Evolutionary conservation across 352 stramenopile genomes (phyloP).

Genomic region (Phytophthora citrophthora): DNA sequence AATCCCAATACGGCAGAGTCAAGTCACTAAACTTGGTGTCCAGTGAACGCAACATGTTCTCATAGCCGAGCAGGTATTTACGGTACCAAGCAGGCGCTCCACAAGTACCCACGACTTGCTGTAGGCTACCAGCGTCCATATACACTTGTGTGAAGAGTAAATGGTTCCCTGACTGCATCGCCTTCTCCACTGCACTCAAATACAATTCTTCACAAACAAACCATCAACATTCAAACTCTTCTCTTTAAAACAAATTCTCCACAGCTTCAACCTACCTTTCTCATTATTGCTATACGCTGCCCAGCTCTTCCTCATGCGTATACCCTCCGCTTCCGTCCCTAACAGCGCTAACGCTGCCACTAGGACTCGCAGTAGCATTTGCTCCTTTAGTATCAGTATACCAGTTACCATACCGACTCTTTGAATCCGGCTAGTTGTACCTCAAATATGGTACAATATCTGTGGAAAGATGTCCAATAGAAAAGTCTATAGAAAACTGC

Average conservation of each 20-base stretch:
- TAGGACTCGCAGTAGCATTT: slow-evolving; percentile 13
- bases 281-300: slow-evolving; percentile 30
- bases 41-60: slow-evolving; percentile 72
- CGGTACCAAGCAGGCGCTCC: slow-evolving; percentile 69
- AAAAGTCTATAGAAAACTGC: slow-evolving; percentile 13
- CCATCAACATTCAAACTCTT: background rate
- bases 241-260: background rate
- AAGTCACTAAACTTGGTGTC: slow-evolving; percentile 47
- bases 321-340: slow-evolving; percentile 2
- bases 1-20: slow-evolving; percentile 73
- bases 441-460: slow-evolving; percentile 8
- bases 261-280: slow-evolving; percentile 27
- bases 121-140: slow-evolving; percentile 46
- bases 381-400: no score
- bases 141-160: slow-evolving; percentile 65
- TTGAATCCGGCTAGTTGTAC: slow-evolving; percentile 22
- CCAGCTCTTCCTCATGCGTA: slow-evolving; percentile 47
- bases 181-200: slow-evolving; percentile 51
- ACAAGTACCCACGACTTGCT: slow-evolving; percentile 52
- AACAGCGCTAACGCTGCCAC: slow-evolving; percentile 23
- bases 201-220: slow-evolving; percentile 40
- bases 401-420: slow-evolving; percentile 13
- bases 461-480: slow-evolving; percentile 4
- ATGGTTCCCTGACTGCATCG: slow-evolving; percentile 60
- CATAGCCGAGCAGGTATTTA: slow-evolving; percentile 70